Evolutionary conservation across 805 yeast species (phyloP).

Genomic region (Candida wancherniae): DNA sequence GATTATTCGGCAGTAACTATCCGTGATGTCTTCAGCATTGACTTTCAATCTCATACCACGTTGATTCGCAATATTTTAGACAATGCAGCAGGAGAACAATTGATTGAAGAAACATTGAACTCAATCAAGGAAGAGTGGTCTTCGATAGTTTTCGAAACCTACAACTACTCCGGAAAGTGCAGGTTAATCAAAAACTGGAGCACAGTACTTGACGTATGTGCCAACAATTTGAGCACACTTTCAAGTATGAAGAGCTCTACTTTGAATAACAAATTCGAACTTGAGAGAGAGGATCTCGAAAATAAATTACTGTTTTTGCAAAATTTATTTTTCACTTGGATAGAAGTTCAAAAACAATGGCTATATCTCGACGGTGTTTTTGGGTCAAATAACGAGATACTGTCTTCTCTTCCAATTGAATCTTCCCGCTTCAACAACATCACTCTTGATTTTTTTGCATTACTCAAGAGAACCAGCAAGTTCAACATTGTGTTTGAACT

Average conservation of each 20-base stretch:
- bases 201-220: constrained; percentile 49
- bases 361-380: constrained; percentile 79
- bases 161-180: constrained; percentile 47
- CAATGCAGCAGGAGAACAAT: constrained; percentile 69
- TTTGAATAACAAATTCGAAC: constrained; percentile 55
- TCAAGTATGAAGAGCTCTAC: constrained; percentile 68
- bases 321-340: constrained; percentile 61
- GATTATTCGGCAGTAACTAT: constrained; percentile 34
- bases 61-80: constrained; percentile 46
- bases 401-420: constrained; percentile 64
- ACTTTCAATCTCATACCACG: constrained; percentile 42
- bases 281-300: constrained; percentile 52
- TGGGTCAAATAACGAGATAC: constrained; percentile 51
- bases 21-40: constrained; percentile 59
- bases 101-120: constrained; percentile 53
- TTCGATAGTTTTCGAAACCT: constrained; percentile 44
- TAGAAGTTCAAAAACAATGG: constrained; percentile 87
- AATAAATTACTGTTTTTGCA: constrained; percentile 47
- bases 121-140: constrained; percentile 56
- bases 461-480: constrained; percentile 47
- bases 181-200: constrained; percentile 68
- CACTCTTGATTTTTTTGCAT: constrained; percentile 54
- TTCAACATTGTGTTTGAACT: constrained; percentile 53
- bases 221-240: constrained; percentile 58
- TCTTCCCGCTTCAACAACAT: constrained; percentile 58